Evolutionary conservation across 2,329 filamentous ascomycete genomes (phyloP).

Genomic region (Ceratocystis papillata): DNA sequence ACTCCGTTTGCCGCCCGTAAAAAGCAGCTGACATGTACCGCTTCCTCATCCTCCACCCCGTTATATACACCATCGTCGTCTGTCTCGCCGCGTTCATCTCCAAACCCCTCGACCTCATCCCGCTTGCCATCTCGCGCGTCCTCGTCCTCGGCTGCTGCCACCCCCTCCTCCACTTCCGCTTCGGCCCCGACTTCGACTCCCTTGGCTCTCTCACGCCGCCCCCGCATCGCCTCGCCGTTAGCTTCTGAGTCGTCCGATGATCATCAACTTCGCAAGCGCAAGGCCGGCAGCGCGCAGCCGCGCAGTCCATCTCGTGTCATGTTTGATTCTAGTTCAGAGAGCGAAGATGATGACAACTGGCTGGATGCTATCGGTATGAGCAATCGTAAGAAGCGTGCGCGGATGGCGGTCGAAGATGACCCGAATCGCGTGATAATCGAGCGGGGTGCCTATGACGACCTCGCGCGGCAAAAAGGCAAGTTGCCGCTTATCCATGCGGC

Average conservation of each 20-base stretch:
- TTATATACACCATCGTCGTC: constrained; percentile 19
- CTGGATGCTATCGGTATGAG: constrained; percentile 36
- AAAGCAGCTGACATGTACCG: constrained; percentile 16
- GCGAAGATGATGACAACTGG: constrained; percentile 44
- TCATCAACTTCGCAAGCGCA: constrained; percentile 38
- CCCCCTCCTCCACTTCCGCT: constrained; percentile 1
- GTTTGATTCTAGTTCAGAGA: constrained; percentile 43
- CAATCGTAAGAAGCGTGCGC: constrained; percentile 36
- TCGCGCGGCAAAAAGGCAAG: constrained; percentile 32
- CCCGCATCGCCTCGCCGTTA: constrained; percentile 19
- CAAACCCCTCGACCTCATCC: constrained; percentile 22
- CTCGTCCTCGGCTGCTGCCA: constrained; percentile 13
- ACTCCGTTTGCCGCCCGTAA: constrained; percentile 26
- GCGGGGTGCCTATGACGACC: constrained; percentile 16
- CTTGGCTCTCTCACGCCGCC: constrained; percentile 7
- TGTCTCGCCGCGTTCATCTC: constrained; percentile 21
- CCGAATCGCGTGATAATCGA: constrained; percentile 18
- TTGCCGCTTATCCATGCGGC: constrained; percentile 46
- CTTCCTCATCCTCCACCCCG: constrained; percentile 21
- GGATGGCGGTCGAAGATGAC: constrained; percentile 21
- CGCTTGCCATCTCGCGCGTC: constrained; percentile 16
- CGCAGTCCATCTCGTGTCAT: constrained; percentile 41
- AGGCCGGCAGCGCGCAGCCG: constrained; percentile 31
- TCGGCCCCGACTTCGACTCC: neutral
- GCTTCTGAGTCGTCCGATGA: constrained; percentile 21